Base-by-base conservation (phyloP, 805 yeast genomes). In the Maudiozyma bulderi region DNA sequence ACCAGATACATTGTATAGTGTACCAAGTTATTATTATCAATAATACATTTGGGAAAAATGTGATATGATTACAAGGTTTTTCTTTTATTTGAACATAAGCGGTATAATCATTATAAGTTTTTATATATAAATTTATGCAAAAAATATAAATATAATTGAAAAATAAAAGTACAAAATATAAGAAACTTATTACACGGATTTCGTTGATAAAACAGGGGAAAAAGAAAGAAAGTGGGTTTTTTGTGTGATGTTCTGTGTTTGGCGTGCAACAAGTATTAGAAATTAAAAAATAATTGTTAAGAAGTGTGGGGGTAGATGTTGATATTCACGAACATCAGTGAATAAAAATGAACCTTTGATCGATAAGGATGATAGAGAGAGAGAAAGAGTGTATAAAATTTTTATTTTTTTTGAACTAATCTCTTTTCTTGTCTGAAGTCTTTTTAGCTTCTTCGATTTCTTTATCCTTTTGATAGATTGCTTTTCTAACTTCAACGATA, bases 401-500 rank as follows among this genome's bases (percentile, higher is more conserved):
- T 9, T 32, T 9, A 33, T 33, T n/a, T 33, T 6, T 7, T 33
- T 6, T 13, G 13, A 15, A 35, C 40, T 32, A 31, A 40, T 46
- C 47, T 50, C 43, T 49, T 37, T 30, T 44, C 41, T 44, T 44
- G 40, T 33, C 32, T 26, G 43, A 43, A 14, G 34, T 42, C 28
- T 47, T 46, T 38, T 42, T 42, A 32, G 40, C 44, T 40, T 40
- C 47, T 33, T 10, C 39, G 15, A 40, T 37, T 14, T 45, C 41
- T 55, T 57, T 56, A 35, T 53, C 54, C 45, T 59, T 55, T 32
- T 48, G 49, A 31, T 54, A 53, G 31, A 59, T 50, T 40, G 54
- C 57, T 44, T 58, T 64, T 48, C 68, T 63, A 44, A 57, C 51
- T 26, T 47, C 43, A 3, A 64, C 68, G 40, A 65, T 29, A 28